Evolutionary conservation across 768 basidiomycete species (phyloP).

Genomic region (Termitomyces sp.): DNA sequence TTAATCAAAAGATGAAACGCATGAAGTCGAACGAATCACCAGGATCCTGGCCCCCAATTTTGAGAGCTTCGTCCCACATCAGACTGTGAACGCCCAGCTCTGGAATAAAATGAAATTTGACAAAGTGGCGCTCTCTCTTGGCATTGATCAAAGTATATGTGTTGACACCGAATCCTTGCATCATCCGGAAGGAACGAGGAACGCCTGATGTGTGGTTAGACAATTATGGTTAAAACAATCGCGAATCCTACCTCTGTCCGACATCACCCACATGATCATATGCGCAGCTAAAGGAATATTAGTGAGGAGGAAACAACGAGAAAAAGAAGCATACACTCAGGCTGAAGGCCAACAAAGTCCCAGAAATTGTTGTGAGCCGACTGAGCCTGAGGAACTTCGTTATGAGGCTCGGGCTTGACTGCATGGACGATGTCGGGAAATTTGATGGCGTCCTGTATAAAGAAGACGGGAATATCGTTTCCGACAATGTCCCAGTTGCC

Average conservation of each 20-base stretch:
- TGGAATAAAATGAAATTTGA: constrained; percentile 84
- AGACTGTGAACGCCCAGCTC: constrained; percentile 80
- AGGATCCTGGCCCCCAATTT: constrained; percentile 79
- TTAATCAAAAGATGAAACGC: background rate
- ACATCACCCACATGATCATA: constrained; percentile 83
- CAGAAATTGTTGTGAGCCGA: constrained; percentile 81
- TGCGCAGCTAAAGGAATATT: constrained; percentile 40
- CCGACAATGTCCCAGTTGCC: constrained; percentile 80
- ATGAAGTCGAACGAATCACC: constrained; percentile 26
- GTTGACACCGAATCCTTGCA: constrained; percentile 89
- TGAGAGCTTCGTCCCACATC: constrained; percentile 88
- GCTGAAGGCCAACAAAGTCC: constrained; percentile 51
- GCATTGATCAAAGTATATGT: constrained; percentile 72
- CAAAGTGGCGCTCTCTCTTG: constrained; percentile 65
- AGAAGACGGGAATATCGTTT: constrained; percentile 81
- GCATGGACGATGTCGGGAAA: constrained; percentile 86
- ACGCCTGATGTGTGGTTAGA: constrained; percentile 19
- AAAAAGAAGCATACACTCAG: constrained; percentile 40
- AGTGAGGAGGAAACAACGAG: background rate
- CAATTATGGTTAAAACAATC: fast-evolving
- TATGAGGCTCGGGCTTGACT: constrained; percentile 80
- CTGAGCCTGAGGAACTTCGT: constrained; percentile 70
- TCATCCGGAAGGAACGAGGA: constrained; percentile 82
- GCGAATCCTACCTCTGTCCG: constrained; percentile 51
- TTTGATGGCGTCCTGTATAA: constrained; percentile 77